These are phyloP conservation scores for Fusarium protoensiforme DNA, from an alignment of 2,329 filamentous ascomycete genomes.

Conservation along the genomic window DNA sequence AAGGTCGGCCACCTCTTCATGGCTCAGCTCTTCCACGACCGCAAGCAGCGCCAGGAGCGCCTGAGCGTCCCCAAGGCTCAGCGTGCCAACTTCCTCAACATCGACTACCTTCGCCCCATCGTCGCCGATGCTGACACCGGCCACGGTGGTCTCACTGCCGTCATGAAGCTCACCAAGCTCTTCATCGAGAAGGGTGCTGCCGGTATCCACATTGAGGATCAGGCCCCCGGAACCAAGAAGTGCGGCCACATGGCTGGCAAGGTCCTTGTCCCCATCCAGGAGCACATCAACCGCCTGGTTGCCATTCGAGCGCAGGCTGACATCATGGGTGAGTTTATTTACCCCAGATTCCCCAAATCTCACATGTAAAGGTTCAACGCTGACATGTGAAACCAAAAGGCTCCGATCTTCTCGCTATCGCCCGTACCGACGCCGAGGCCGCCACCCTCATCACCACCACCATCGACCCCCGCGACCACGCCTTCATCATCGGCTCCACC, in stretches of 20 bases:
- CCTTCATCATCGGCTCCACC: slow-evolving; percentile 90
- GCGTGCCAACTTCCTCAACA: slow-evolving; percentile 78
- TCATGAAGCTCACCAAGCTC: slow-evolving; percentile 99
- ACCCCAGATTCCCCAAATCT: slow-evolving; percentile 15
- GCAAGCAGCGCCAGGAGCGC: slow-evolving; percentile 97
- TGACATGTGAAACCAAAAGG: slow-evolving; percentile 57
- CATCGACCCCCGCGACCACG: slow-evolving; percentile 94
- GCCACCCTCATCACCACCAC: slow-evolving; percentile 97
- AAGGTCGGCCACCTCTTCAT: slow-evolving; percentile 98
- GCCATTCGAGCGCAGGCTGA: slow-evolving; percentile 97
- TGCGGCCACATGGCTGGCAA: slow-evolving; percentile 99
- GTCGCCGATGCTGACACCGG: slow-evolving; percentile 97
- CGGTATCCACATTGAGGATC: slow-evolving; percentile 98
- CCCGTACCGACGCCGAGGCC: slow-evolving; percentile 96
- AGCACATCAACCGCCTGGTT: slow-evolving; percentile 98
- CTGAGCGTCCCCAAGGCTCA: slow-evolving; percentile 78
- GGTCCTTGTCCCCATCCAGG: slow-evolving; percentile 93
- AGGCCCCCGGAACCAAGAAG: slow-evolving; percentile 98
- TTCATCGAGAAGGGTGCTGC: slow-evolving; percentile 97
- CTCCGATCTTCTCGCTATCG: slow-evolving; percentile 87
- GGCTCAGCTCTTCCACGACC: slow-evolving; percentile 99
- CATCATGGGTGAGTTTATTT: slow-evolving; percentile 80
- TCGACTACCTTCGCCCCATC: slow-evolving; percentile 95
- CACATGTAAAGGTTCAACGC: slow-evolving; percentile 17
- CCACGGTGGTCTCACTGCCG: slow-evolving; percentile 95